phyloP scores from a whole-genome alignment of 2,329 filamentous ascomycete genomes.

The Rugonectria rugulosa region DNA sequence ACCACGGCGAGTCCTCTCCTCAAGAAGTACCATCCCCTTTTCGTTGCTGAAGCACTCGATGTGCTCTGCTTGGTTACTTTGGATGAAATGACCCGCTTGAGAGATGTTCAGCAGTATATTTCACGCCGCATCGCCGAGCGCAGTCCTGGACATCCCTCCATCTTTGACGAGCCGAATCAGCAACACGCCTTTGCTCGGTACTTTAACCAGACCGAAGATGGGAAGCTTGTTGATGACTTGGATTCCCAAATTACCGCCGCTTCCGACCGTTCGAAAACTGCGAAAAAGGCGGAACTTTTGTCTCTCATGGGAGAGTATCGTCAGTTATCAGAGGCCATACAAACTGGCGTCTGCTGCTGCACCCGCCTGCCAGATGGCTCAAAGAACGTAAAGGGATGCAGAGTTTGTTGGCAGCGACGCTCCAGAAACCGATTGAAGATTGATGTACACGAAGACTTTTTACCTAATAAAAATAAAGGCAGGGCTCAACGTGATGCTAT shows the following conservation, averaged over 20 bases:
- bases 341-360: conserved; percentile 24
- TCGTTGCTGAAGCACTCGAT: conserved; percentile 60
- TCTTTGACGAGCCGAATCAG: conserved; percentile 53
- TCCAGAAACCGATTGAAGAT: conserved; percentile 26
- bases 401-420: conserved; percentile 23
- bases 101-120: conserved; percentile 34
- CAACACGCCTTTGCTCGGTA: conserved; percentile 8
- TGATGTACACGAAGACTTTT: conserved; percentile 32
- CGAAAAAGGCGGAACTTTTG: conserved; percentile 13
- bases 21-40: conserved; percentile 57
- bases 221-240: background rate
- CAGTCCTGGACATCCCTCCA: conserved; percentile 42
- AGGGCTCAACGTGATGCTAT: conserved; percentile 48
- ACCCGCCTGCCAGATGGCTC: background rate
- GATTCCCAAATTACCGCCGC: background rate
- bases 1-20: conserved; percentile 55
- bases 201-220: background rate
- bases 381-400: conserved; percentile 16
- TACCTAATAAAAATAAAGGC: conserved; percentile 4
- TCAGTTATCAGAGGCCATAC: conserved; percentile 18
- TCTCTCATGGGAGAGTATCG: conserved; percentile 20
- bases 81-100: conserved; percentile 59
- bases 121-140: conserved; percentile 25
- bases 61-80: conserved; percentile 58
- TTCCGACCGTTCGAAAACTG: background rate